Conservation (phyloP, 805 yeast genomes). For the Saturnispora saitoi region DNA sequence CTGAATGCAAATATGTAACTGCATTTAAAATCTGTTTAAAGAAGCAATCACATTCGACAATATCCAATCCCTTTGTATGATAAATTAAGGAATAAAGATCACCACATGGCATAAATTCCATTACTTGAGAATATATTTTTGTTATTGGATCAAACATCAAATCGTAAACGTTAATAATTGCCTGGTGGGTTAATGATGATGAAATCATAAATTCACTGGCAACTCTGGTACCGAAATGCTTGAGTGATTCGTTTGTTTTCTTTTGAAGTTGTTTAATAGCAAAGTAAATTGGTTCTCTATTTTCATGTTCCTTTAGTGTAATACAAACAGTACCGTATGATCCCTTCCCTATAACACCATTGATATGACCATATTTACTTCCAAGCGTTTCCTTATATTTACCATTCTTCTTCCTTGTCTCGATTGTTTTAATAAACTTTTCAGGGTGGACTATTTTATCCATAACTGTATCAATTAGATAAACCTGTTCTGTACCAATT, state of each 20-base stretch:
- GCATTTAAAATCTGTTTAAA: conserved; percentile 82
- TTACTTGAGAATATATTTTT: conserved; percentile 74
- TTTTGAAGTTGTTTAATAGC: conserved; percentile 74
- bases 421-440: conserved; percentile 25
- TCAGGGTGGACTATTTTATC: conserved; percentile 38
- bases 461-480: conserved; percentile 38
- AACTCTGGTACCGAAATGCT: conserved; percentile 57
- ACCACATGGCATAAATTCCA: conserved; percentile 93
- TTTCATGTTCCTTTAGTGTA: conserved; percentile 34
- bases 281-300: conserved; percentile 39
- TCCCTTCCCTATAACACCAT: conserved; percentile 42
- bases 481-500: conserved; percentile 42
- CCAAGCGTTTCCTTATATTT: conserved; percentile 30
- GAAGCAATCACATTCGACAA: conserved; percentile 76
- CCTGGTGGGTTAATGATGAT: conserved; percentile 63
- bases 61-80: conserved; percentile 44
- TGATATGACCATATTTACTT: conserved; percentile 42
- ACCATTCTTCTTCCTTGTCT: conserved; percentile 13
- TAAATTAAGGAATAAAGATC: conserved; percentile 58
- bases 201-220: conserved; percentile 89
- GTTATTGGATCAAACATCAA: conserved; percentile 64
- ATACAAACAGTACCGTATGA: conserved; percentile 41
- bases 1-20: conserved; percentile 74
- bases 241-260: conserved; percentile 48
- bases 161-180: conserved; percentile 71